Evolutionary conservation across 2,329 filamentous ascomycete genomes (phyloP), one percentile per base, ranked within the genome.

Genomic region (Talaromyces sp.): DNA sequence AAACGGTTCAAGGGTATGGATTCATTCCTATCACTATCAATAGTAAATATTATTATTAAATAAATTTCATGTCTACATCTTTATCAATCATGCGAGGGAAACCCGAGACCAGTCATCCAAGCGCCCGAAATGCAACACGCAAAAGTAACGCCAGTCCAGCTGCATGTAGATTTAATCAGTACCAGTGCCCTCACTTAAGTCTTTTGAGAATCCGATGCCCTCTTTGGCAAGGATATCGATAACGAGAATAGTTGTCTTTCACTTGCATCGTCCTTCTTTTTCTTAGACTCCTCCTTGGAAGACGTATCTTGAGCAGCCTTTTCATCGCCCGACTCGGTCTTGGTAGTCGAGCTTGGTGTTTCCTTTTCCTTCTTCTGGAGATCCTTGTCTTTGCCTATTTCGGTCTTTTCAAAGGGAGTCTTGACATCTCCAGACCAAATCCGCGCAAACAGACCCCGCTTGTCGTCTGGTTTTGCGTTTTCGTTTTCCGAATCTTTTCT

Each of bases 401-500:
- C 51, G 47, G 44, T 13, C 9, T 33, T 57, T 36, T 63, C 55
- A 54, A 58, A 49, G 28, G 63, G 61, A 8, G 63, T 10, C n/a
- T 63, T 69, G 27, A 66, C 53, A 32, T 70, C 62, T 8, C 68
- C 66, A 13, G 69, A 71, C 39, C 70, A 66, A 10, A 75, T 59
- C 15, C 72, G 69, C 58, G 65, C 58, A 60, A 75, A 69, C 32
- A 75, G 51, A 11, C 66, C 62, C 55, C 68, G 65, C n/a, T 63
- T 63, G 4, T 25, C 13, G 30, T 36, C 11, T 11, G 79, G 82
- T 66, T 81, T 79, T 49, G 80, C 75, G 68, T 82, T 83, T 17
- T 80, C 74, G 63, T 82, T 82, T 9, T 59, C 59, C 49, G 67
- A 57, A 19, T 64, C 56, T 32, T 61, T 36, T 15, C 63, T 52